Evolutionary conservation across 306 rosid species (phyloP).

Genomic region (Oxytropis ochrocephala): DNA sequence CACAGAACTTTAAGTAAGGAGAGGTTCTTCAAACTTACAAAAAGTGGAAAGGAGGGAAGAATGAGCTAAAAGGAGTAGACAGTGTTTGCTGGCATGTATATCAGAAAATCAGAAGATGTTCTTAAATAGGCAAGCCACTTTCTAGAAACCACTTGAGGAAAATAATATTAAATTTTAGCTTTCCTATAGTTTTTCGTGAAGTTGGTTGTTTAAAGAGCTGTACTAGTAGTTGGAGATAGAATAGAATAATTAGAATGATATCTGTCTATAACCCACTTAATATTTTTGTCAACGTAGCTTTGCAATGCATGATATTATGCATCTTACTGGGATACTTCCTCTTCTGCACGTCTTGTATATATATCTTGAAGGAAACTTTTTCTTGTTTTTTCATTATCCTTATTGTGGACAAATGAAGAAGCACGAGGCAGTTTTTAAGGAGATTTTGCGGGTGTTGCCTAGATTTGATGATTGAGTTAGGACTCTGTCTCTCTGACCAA

Average conservation of each 20-base stretch:
- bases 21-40: neutral
- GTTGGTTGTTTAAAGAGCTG: slow-evolving; percentile 51
- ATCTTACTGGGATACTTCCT: slow-evolving; percentile 66
- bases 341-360: slow-evolving; percentile 35
- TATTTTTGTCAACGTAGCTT: slow-evolving; percentile 61
- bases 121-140: slow-evolving; percentile 63
- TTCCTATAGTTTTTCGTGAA: slow-evolving; percentile 30
- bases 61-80: slow-evolving; percentile 45
- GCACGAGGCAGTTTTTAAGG: slow-evolving; percentile 74
- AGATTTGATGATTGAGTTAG: slow-evolving; percentile 39
- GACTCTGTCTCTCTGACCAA: slow-evolving; percentile 39
- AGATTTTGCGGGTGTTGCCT: slow-evolving; percentile 48
- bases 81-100: slow-evolving; percentile 77
- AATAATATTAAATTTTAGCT: slow-evolving; percentile 22
- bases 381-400: slow-evolving; percentile 1
- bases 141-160: slow-evolving; percentile 33
- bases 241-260: slow-evolving; percentile 43
- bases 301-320: slow-evolving; percentile 31
- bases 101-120: slow-evolving; percentile 41
- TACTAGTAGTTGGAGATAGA: slow-evolving; percentile 67
- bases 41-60: slow-evolving; percentile 39
- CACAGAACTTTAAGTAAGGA: no score
- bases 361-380: neutral
- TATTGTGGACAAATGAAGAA: slow-evolving; percentile 22
- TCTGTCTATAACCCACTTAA: slow-evolving; percentile 42